phyloP scores from a whole-genome alignment of 2,329 filamentous ascomycete species.

The Albifimbria verrucaria region DNA sequence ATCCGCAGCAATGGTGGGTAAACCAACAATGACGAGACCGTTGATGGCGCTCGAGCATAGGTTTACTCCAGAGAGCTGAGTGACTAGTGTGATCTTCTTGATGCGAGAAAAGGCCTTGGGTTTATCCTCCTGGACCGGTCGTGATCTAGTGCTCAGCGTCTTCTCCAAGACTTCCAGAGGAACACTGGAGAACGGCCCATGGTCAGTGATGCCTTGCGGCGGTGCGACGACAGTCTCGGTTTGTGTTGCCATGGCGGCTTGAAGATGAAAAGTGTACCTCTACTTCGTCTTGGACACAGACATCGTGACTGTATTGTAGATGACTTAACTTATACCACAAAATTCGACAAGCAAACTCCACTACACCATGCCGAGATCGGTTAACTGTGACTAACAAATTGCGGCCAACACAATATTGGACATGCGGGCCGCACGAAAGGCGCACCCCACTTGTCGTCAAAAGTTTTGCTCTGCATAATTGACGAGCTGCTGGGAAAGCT shows the following conservation, averaged over 20 bases:
- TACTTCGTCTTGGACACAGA: background rate
- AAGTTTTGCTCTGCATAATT: no score
- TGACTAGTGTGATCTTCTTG: conserved; percentile 14
- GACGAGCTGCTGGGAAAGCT: no score
- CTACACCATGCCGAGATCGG: background rate
- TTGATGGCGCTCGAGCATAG: conserved; percentile 19
- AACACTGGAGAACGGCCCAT: background rate
- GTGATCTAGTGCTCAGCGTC: background rate
- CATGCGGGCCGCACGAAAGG: background rate
- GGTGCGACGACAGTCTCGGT: conserved; percentile 1
- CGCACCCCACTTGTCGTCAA: background rate
- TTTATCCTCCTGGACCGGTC: background rate
- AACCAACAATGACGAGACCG: conserved; percentile 32
- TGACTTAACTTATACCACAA: no score
- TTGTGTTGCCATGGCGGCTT: background rate
- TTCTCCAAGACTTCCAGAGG: background rate
- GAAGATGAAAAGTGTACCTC: background rate
- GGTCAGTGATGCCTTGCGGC: background rate
- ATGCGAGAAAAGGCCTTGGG: conserved; percentile 8
- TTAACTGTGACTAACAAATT: background rate
- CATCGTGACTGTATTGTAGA: no score
- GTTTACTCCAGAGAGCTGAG: conserved; percentile 20
- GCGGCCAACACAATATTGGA: background rate
- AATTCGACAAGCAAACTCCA: no score
- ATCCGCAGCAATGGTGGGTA: conserved; percentile 37